Base-by-base conservation (phyloP, 306 rosid genomes). In the Vicia sativa region DNA sequence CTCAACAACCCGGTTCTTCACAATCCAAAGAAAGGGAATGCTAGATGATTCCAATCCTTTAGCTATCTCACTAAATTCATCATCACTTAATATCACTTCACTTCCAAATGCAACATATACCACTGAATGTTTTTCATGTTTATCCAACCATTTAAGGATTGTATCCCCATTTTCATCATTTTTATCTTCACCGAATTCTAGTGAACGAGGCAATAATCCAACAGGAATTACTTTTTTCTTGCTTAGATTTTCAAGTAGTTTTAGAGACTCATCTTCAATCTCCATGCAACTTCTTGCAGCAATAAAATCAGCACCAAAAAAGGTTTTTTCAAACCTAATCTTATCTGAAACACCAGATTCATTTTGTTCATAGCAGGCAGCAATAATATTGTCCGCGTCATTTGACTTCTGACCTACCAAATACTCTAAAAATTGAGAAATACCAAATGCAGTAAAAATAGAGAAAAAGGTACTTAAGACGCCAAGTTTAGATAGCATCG, bases 91-190 rank as follows among this genome's bases (percentile, higher is more conserved):
- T 49, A 7, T 13, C 1, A 31, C 46, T 38, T 78, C 86, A 37
- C 73, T 71, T 43, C 79, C 81, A 58, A 78, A 64, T 35, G 74
- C 81, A 14, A 71, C 41, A 42, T 78, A 78, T 2, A 78, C 9
- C 15, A 11, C 34, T 11, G 34, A 53, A 4, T 7, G 11, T 53
- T 11, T 53, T 11, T 53, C 9, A 0, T 77, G 80, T 57, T 16
- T 15, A 45, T 77, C 75, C 3, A 83, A 65, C 85, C 85, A 83
- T 1, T 29, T 16, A n/a, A 46, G 34, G 8, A 71, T 71, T 11
- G 55, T 19, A 14, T 13, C 1, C 87, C 87, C 74, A 10, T 61
- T 68, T 0, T 18, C 37, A n/a, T 62, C 23, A 0, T 23, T 12
- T 1, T 25, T 62, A 8, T 13, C 52, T 42, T 62, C 53, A 23